These are phyloP conservation scores for Pisolithus marmoratus DNA, from an alignment of 768 basidiomycete genomes.

Conservation along the genomic window DNA sequence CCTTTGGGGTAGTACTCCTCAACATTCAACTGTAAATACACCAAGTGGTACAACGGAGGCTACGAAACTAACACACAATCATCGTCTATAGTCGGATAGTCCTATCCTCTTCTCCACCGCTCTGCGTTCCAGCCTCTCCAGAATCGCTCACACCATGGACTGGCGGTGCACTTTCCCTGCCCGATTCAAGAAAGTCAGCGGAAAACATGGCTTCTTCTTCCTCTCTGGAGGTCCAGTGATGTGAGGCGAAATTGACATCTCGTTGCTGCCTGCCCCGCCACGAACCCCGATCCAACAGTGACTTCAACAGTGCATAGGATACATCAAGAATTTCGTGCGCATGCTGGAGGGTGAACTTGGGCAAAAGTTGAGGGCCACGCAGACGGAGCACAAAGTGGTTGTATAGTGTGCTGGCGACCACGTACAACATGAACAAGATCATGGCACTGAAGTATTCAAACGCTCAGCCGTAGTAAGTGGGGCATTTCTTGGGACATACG, in stretches of 20 bases:
- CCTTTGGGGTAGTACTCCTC: not conserved
- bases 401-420: conserved; percentile 67
- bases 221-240: conserved; percentile 29
- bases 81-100: not conserved
- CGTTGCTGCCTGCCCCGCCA: conserved; percentile 9
- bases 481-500: conserved; percentile 40
- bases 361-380: conserved; percentile 68
- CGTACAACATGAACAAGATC: conserved; percentile 55
- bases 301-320: conserved; percentile 13
- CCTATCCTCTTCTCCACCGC: not conserved
- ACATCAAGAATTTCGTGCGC: conserved; percentile 17
- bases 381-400: conserved; percentile 72
- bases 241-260: conserved; percentile 18
- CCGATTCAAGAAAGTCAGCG: conserved; percentile 20
- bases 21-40: not conserved
- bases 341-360: conserved; percentile 43
- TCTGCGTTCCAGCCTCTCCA: not conserved
- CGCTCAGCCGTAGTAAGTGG: not conserved
- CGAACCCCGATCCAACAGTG: conserved; percentile 13
- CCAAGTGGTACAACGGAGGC: not conserved
- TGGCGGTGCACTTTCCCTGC: conserved; percentile 1
- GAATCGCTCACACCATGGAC: not conserved
- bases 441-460: conserved; percentile 37
- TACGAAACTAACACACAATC: conserved; percentile 1
- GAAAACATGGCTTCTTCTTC: conserved; percentile 22